These are phyloP conservation scores for Coemansia furcata DNA, from an alignment of 192 early-diverging fungal species.

Conservation along the genomic window DNA sequence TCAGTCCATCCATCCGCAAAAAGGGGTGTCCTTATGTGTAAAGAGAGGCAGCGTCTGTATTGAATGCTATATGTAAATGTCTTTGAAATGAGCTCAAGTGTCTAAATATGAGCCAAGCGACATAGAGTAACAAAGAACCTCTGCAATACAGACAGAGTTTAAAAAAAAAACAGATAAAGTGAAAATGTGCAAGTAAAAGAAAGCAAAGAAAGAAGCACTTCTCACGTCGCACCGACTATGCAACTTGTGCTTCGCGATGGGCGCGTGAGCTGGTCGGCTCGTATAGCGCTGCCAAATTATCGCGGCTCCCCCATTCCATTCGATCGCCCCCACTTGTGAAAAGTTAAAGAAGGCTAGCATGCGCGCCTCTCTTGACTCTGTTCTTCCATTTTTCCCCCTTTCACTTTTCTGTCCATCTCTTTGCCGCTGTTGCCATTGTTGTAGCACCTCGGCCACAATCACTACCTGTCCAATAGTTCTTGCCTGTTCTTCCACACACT, in stretches of 20 bases:
- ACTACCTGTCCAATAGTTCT: background rate
- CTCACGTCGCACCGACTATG: background rate
- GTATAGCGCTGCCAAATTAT: background rate
- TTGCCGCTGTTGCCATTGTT: background rate
- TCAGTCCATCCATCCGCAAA: conserved; percentile 20
- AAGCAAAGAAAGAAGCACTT: background rate
- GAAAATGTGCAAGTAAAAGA: background rate
- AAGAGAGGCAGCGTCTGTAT: background rate
- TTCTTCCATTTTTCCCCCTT: background rate
- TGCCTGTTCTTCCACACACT: background rate
- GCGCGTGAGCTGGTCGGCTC: background rate
- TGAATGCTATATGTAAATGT: conserved; percentile 1
- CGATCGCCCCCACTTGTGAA: background rate
- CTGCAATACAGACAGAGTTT: background rate
- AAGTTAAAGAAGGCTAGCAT: too few species aligned
- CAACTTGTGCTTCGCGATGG: background rate
- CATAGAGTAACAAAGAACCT: background rate
- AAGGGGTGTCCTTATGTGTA: background rate
- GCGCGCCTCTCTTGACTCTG: background rate
- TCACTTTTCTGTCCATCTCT: background rate
- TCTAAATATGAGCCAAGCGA: background rate
- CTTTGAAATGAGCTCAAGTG: background rate
- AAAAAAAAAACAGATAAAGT: background rate
- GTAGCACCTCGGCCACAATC: background rate
- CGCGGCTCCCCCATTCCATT: background rate